A percentile compares a stretch with the other conserved stretches of the same genome.
phyloP scores from a whole-genome alignment of 2,329 filamentous ascomycete species.

The Botryosphaeria dothidea region DNA sequence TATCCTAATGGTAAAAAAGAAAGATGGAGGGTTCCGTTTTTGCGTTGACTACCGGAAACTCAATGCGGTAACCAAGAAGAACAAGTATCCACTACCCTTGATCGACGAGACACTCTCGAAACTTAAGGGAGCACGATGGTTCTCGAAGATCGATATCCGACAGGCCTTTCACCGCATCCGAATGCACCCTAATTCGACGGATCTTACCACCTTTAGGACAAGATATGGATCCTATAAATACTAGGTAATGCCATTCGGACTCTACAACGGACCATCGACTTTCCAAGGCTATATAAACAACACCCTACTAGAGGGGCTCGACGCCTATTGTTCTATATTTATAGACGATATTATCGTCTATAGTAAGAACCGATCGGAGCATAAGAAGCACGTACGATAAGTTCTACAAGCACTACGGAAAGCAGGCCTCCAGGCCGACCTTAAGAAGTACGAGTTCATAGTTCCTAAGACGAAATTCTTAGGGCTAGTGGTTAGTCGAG shows the following conservation, averaged over 20 bases:
- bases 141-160: background rate
- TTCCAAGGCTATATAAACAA: conserved; percentile 26
- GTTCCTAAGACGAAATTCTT: conserved; percentile 4
- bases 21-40: no score
- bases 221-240: conserved; percentile 28
- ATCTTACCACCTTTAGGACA: conserved; percentile 24
- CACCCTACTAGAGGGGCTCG: background rate
- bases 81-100: background rate
- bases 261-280: conserved; percentile 25
- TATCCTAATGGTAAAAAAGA: background rate
- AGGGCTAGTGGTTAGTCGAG: background rate
- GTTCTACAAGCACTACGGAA: background rate
- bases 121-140: background rate
- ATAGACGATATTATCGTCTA: conserved; percentile 6
- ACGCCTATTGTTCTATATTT: background rate
- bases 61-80: background rate
- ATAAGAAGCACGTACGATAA: background rate
- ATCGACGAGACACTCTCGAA: background rate
- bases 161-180: background rate
- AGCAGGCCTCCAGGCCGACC: background rate
- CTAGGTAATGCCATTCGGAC: conserved; percentile 27
- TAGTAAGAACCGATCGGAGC: background rate
- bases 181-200: background rate
- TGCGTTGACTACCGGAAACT: background rate
- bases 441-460: background rate